Percentiles rank a stretch among this genome's conserved stretches.
Conservation (phyloP, 2,329 filamentous ascomycete species). For the Stachybotrys chlorohalonatus region DNA sequence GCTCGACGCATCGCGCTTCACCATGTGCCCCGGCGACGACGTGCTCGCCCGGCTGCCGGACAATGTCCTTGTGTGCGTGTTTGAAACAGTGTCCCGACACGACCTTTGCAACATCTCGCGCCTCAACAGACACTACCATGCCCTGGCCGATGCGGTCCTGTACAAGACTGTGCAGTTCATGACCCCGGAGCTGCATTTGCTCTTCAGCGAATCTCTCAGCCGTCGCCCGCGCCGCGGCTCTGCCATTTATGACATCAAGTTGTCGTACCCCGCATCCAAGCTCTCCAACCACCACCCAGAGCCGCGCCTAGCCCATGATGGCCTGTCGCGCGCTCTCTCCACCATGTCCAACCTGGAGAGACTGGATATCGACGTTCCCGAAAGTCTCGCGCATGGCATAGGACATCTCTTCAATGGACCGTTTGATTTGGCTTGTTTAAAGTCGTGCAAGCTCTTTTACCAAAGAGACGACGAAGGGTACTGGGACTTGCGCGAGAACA, state of each 20-base stretch:
- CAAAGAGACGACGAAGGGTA: constrained; percentile 32
- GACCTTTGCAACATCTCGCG: constrained; percentile 34
- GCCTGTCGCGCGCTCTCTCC: constrained; percentile 35
- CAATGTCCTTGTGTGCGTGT: constrained; percentile 29
- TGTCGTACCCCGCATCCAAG: constrained; percentile 34
- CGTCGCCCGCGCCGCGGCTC: constrained; percentile 37
- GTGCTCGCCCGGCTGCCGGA: constrained; percentile 23
- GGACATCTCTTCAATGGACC: constrained; percentile 40
- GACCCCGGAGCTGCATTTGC: constrained; percentile 35
- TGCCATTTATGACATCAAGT: constrained; percentile 33
- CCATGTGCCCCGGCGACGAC: constrained; percentile 3
- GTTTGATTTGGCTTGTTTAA: constrained; percentile 39
- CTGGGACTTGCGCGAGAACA: constrained; percentile 42
- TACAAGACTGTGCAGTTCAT: constrained; percentile 38
- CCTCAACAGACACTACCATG: constrained; percentile 32
- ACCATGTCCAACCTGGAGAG: constrained; percentile 41
- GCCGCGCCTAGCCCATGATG: constrained; percentile 18
- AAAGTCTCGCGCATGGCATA: constrained; percentile 32
- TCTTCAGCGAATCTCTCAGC: constrained; percentile 37
- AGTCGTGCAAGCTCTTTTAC: constrained; percentile 37
- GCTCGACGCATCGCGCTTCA: not conserved
- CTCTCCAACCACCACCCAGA: constrained; percentile 27
- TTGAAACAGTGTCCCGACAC: constrained; percentile 25
- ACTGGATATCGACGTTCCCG: constrained; percentile 35
- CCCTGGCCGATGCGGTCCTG: constrained; percentile 34